Conservation (phyloP, 305 asterid genomes). For the Solanum hybrid region DNA sequence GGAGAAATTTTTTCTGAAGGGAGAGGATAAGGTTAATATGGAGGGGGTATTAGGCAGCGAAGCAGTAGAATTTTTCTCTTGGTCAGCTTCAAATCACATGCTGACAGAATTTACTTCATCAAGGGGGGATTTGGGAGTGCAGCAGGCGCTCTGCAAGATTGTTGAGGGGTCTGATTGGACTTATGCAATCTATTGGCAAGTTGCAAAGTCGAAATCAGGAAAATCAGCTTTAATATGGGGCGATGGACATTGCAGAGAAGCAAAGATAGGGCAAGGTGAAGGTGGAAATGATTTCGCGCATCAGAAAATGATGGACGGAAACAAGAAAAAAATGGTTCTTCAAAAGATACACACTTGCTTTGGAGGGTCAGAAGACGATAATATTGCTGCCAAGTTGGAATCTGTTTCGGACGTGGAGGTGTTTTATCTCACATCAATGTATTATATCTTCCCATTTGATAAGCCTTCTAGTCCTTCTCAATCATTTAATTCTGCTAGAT, state of each 20-base stretch:
- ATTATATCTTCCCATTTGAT: conserved; percentile 77
- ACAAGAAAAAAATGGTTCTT: conserved; percentile 50
- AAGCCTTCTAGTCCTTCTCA: conserved; percentile 90
- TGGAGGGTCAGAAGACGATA: conserved; percentile 66
- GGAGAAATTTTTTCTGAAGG: conserved; percentile 47
- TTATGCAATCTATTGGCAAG: conserved; percentile 93
- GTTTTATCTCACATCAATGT: conserved; percentile 85
- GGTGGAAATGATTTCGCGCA: conserved; percentile 11
- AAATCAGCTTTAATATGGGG: conserved; percentile 96
- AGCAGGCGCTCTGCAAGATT: conserved; percentile 51
- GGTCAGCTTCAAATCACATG: conserved; percentile 68
- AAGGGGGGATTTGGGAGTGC: conserved; percentile 65
- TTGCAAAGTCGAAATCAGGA: conserved; percentile 77
- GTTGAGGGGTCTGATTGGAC: conserved; percentile 79
- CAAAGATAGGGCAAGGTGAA: conserved; percentile 28
- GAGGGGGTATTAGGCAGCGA: conserved; percentile 69
- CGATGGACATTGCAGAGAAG: conserved; percentile 67
- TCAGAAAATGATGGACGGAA: conserved; percentile 20
- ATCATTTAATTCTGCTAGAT: conserved; percentile 74
- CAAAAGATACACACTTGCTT: conserved; percentile 64
- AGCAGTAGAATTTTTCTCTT: conserved; percentile 56
- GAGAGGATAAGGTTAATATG: conserved; percentile 45
- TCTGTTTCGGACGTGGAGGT: conserved; percentile 60
- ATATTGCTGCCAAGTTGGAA: conserved; percentile 55
- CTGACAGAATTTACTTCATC: conserved; percentile 60